A percentile compares a stretch with the other conserved stretches of the same genome.
phyloP scores from a whole-genome alignment of 2,329 filamentous ascomycete genomes.

The Plenodomus tracheiphilus region DNA sequence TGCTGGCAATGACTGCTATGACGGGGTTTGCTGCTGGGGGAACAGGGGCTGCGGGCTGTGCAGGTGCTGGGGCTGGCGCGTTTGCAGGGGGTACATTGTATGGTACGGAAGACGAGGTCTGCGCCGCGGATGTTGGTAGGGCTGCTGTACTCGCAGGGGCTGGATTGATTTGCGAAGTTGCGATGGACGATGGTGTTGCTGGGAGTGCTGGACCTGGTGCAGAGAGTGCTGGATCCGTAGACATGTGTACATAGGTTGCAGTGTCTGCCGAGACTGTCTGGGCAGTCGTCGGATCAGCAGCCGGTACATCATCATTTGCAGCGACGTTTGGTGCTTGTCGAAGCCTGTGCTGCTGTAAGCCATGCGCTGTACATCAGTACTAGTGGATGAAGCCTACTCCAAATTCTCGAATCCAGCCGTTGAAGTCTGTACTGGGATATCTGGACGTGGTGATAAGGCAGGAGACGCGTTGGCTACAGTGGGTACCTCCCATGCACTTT shows the following conservation, averaged over 20 bases:
- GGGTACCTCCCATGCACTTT: background rate
- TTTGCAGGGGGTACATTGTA: background rate
- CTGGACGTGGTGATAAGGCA: background rate
- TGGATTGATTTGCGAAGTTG: background rate
- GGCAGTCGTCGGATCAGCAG: background rate
- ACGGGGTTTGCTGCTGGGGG: background rate
- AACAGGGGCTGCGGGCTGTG: conserved; percentile 3
- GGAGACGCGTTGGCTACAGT: background rate
- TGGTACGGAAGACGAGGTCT: too few relatives aligned
- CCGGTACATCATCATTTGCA: background rate
- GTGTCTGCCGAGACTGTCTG: background rate
- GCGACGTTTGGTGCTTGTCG: conserved; percentile 14
- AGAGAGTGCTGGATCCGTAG: background rate
- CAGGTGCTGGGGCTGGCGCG: background rate
- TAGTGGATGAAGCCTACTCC: background rate
- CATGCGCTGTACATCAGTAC: background rate
- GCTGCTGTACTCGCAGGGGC: too few relatives aligned
- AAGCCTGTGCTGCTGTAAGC: conserved; percentile 11
- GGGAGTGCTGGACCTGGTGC: background rate
- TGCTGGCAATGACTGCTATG: conserved; percentile 1
- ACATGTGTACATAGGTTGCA: background rate
- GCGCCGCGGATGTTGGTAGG: too few relatives aligned
- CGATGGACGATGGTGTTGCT: background rate
- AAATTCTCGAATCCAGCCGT: background rate
- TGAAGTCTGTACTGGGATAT: background rate